Evolutionary conservation across 2,329 filamentous ascomycete genomes (phyloP), one percentile per base, ranked within the genome.

Genomic region (Waltergamsia citrina): DNA sequence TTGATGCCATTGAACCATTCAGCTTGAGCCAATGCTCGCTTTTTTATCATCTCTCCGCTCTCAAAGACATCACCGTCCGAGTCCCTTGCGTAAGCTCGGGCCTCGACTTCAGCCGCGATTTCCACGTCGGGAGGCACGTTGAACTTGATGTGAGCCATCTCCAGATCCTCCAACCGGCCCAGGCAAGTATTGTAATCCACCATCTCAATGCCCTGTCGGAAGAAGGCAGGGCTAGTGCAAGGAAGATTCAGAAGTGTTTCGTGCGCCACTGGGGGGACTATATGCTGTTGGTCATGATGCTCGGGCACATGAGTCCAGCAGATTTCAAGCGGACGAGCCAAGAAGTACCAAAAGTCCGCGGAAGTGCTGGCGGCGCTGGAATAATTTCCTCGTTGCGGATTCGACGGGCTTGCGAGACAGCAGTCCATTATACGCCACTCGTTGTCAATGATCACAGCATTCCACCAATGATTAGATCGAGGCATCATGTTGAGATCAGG

Each of bases 391-490:
- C 93, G 75, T 37, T 75, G 78, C 8, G 92, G 90, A 48, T 96
- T 86, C 0, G 90, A 94, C 10, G 90, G 88, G 42, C 82, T 88
- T 4, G 92, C 87, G 31, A 98, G 67, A 23, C 86, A 93, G 54
- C 86, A 92, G 56, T 98, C 92, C 64, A 98, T 85, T 43, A 96
- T 83, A 33, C 92, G 82, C 92, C 92, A 98, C 59, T 95, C 87
- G 16, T 84, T 81, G 54, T 98, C 92, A 7, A 95, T 79, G 23
- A 95, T 63, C 14, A 96, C 85, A 1, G 86, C 80, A 47, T 98
- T 98, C 92, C 92, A 98, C 78, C 84, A 96, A 59, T 98, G 92
- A 50, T 98, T 98, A 0, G 90, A 73, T 20, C 81, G 77, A n/a
- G 85, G 85, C 54, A 90, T 76, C 38, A 81, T 81, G 41, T 83